Evolutionary conservation across 495 filamentous ascomycete species (phyloP).

Genomic region (Cudoniella acicularis): DNA sequence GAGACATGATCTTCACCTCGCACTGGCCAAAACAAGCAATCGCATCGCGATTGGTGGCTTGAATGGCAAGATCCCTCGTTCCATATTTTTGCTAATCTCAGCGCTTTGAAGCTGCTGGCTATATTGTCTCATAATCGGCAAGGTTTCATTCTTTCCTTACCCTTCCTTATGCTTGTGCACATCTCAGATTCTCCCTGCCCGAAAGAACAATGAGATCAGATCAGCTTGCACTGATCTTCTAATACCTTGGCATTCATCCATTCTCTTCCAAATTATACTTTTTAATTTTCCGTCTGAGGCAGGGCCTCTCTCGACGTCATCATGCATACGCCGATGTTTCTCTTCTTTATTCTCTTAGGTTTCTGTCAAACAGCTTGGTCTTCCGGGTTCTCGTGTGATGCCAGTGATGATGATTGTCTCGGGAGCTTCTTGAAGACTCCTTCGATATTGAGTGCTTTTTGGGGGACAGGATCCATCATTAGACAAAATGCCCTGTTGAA

Average conservation of each 20-base stretch:
- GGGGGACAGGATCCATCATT: neutral
- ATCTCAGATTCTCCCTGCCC: neutral
- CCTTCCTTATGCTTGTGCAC: neutral
- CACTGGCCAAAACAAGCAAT: neutral
- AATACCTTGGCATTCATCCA: neutral
- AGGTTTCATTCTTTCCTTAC: neutral
- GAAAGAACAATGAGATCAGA: neutral
- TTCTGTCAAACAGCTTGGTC: neutral
- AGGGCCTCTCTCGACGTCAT: neutral
- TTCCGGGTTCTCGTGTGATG: too few relatives aligned
- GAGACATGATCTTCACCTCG: neutral
- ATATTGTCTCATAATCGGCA: neutral
- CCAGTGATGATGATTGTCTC: neutral
- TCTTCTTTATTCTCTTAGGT: neutral
- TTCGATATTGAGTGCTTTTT: neutral
- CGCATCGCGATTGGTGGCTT: neutral
- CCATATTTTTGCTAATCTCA: neutral
- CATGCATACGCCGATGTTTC: neutral
- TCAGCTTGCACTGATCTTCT: neutral
- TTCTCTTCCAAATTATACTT: neutral
- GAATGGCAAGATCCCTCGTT: neutral
- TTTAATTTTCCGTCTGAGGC: neutral
- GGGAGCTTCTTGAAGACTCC: neutral
- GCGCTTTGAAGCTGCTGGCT: neutral
- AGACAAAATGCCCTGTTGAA: slow-evolving; percentile 15